Evolutionary conservation across 2,329 filamentous ascomycete species (phyloP).

Genomic region (Paecilomyces formosus): DNA sequence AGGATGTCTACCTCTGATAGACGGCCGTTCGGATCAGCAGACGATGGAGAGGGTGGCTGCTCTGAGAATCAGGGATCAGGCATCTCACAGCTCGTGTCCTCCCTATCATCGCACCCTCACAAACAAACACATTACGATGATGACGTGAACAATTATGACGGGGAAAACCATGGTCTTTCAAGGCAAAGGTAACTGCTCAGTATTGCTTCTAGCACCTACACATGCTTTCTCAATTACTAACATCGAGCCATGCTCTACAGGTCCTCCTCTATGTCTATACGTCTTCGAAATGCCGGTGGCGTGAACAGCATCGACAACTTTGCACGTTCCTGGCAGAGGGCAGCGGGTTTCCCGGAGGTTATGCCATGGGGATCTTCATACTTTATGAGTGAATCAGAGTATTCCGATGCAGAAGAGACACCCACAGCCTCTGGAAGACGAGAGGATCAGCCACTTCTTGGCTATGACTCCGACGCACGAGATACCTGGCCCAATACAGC

Average conservation of each 20-base stretch:
- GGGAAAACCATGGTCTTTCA: slow-evolving; percentile 9
- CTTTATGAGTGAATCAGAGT: slow-evolving; percentile 48
- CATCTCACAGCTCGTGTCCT: slow-evolving; percentile 5
- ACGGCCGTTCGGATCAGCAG: not conserved
- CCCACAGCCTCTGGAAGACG: slow-evolving; percentile 13
- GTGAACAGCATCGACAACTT: slow-evolving; percentile 94
- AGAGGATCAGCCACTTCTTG: slow-evolving; percentile 16
- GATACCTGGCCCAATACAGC: slow-evolving; percentile 19
- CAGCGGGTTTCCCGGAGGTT: slow-evolving; percentile 80
- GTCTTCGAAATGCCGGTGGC: slow-evolving; percentile 64
- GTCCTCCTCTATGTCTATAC: slow-evolving; percentile 38
- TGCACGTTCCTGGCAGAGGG: slow-evolving; percentile 83
- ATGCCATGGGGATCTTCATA: slow-evolving; percentile 73
- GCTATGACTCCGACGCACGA: slow-evolving; percentile 6
- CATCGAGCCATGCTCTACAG: slow-evolving; percentile 5
- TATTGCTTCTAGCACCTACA: not conserved
- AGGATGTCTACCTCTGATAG: not conserved
- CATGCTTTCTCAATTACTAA: not conserved
- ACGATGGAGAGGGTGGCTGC: slow-evolving; percentile 4
- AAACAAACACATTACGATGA: not conserved
- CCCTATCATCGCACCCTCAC: slow-evolving; percentile 3
- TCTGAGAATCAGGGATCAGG: slow-evolving; percentile 8
- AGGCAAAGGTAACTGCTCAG: slow-evolving; percentile 13
- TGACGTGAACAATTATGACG: slow-evolving; percentile 2
- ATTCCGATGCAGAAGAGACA: slow-evolving; percentile 30